These are phyloP conservation scores for Fistulifera solaris DNA, from an alignment of 108 stramenopile species.

Conservation along the genomic window DNA sequence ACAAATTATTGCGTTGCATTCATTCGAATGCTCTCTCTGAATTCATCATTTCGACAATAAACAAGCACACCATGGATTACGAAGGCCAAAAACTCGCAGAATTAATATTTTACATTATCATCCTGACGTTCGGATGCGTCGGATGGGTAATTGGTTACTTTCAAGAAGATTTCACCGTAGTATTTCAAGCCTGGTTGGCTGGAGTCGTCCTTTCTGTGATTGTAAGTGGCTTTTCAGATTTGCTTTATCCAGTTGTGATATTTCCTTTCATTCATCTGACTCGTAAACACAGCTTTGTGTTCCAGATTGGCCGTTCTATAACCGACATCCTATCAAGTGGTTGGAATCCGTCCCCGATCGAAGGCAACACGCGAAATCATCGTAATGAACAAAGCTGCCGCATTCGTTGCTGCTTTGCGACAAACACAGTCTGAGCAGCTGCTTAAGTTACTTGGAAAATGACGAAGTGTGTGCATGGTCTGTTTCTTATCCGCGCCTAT, in stretches of 20 bases:
- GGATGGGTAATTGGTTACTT: slow-evolving; percentile 87
- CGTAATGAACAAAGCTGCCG: no score
- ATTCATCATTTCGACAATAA: no score
- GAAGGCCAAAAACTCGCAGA: slow-evolving; percentile 80
- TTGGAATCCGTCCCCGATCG: slow-evolving; percentile 76
- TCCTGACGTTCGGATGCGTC: slow-evolving; percentile 60
- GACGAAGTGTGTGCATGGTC: no score
- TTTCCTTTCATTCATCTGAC: not conserved
- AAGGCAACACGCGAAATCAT: slow-evolving; percentile 11
- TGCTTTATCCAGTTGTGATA: not conserved
- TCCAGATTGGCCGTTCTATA: slow-evolving; percentile 87
- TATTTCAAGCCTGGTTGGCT: slow-evolving; percentile 78
- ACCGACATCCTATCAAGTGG: slow-evolving; percentile 83
- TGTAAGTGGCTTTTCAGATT: slow-evolving; percentile 22
- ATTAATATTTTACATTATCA: slow-evolving; percentile 79
- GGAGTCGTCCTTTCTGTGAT: slow-evolving; percentile 65
- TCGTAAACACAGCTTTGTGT: slow-evolving; percentile 75
- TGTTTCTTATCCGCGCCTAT: no score
- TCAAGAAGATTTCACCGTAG: slow-evolving; percentile 75
- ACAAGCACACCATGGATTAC: slow-evolving; percentile 80
- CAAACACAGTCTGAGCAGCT: no score
- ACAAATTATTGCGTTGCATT: no score
- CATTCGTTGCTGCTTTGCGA: no score
- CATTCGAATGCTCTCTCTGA: no score
- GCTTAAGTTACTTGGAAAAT: no score